These are phyloP conservation scores for Nadsonia fulvescens DNA, from an alignment of 805 yeast genomes.

Conservation along the genomic window DNA sequence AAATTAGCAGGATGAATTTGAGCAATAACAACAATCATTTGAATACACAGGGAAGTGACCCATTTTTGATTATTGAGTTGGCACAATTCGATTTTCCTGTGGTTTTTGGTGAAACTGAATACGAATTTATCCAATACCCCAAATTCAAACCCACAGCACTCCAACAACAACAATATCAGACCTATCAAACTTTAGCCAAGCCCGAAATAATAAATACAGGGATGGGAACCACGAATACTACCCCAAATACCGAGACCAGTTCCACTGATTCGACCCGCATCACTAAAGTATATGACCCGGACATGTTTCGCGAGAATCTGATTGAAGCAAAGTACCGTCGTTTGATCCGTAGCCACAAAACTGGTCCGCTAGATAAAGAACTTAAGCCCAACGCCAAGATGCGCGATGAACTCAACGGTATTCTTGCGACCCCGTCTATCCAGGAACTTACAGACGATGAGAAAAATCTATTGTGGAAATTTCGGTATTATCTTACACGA, in stretches of 20 bases:
- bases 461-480: conserved; percentile 79
- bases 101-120: conserved; percentile 43
- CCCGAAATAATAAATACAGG: no score
- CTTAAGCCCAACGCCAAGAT: conserved; percentile 74
- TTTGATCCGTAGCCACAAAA: conserved; percentile 66
- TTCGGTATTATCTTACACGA: conserved; percentile 60
- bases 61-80: conserved; percentile 34
- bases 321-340: conserved; percentile 76
- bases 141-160: no score
- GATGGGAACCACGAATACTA: conserved; percentile 1
- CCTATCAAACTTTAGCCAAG: conserved; percentile 3
- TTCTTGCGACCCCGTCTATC: conserved; percentile 66
- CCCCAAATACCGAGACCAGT: conserved; percentile 5
- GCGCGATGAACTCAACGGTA: conserved; percentile 52
- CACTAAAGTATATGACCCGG: conserved; percentile 45
- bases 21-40: no score
- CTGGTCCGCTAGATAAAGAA: conserved; percentile 62
- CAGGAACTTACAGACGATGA: conserved; percentile 67
- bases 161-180: conserved; percentile 4
- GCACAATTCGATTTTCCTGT: conserved; percentile 57
- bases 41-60: conserved; percentile 9
- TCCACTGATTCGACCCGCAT: conserved; percentile 11
- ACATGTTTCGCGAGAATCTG: conserved; percentile 53
- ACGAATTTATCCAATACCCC: conserved; percentile 16
- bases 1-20: conserved; percentile 15